These are phyloP conservation scores for Phialemoniopsis sp. DNA, from an alignment of 2,329 filamentous ascomycete species.

Conservation along the genomic window DNA sequence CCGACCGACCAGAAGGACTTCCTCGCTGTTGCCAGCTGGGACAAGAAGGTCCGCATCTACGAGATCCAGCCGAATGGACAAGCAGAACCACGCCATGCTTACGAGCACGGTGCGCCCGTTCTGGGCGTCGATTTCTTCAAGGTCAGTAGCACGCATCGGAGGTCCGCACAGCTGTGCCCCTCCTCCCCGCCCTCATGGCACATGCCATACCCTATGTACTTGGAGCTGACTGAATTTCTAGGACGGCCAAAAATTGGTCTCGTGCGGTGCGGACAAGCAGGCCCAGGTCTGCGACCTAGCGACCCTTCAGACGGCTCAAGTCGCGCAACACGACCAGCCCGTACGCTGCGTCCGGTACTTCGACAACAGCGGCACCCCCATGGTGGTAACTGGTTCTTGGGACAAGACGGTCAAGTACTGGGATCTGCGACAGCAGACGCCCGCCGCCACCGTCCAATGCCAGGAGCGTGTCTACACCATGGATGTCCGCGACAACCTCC, in stretches of 20 bases:
- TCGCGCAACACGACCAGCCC: conserved; percentile 81
- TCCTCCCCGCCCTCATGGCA: background rate
- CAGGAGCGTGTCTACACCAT: conserved; percentile 86
- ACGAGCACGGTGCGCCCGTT: conserved; percentile 82
- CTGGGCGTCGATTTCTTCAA: conserved; percentile 84
- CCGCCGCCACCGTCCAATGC: conserved; percentile 61
- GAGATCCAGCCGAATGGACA: conserved; percentile 76
- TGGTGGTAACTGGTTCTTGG: conserved; percentile 90
- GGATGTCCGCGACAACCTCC: conserved; percentile 82
- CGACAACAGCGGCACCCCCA: conserved; percentile 65
- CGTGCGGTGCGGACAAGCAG: conserved; percentile 85
- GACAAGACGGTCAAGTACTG: conserved; percentile 90
- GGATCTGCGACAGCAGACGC: conserved; percentile 67
- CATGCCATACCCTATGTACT: too few species aligned
- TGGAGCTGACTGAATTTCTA: too few species aligned
- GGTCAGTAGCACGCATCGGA: conserved; percentile 53
- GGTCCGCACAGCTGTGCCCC: too few species aligned
- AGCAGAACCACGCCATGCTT: conserved; percentile 79
- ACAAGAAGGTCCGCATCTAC: conserved; percentile 97
- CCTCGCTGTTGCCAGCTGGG: conserved; percentile 89
- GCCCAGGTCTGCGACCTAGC: conserved; percentile 83
- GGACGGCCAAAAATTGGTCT: conserved; percentile 88
- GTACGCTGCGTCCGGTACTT: conserved; percentile 78
- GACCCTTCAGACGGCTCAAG: conserved; percentile 61
- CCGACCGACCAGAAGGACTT: conserved; percentile 60